Conservation (phyloP, 208 protist species). For the Leishmania arabica region DNA sequence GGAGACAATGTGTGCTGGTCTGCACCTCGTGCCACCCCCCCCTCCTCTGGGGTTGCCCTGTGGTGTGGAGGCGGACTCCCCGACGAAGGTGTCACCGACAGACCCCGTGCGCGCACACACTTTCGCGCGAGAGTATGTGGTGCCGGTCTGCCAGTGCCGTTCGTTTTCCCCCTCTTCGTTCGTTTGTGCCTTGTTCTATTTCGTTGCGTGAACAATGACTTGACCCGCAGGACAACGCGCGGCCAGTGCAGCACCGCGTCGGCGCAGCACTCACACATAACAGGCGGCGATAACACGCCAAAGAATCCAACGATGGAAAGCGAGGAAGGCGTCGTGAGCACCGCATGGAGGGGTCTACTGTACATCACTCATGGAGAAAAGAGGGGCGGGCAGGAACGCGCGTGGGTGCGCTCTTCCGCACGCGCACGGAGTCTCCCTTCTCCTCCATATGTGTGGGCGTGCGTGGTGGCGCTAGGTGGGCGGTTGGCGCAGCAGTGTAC, state of each 20-base stretch:
- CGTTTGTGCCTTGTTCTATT: not conserved
- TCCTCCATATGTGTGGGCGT: not conserved
- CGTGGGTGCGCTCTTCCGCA: not conserved
- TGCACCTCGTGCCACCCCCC: not conserved
- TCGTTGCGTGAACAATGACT: not conserved
- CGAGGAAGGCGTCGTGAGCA: too few species aligned
- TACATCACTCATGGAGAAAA: not conserved
- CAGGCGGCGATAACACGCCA: not conserved
- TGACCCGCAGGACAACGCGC: not conserved
- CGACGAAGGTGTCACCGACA: not conserved
- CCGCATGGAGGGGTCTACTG: not conserved
- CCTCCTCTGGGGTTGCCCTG: not conserved
- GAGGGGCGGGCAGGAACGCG: not conserved
- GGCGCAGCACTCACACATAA: not conserved
- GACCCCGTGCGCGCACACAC: not conserved
- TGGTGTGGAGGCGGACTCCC: not conserved
- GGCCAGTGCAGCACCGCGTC: not conserved
- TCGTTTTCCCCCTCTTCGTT: not conserved
- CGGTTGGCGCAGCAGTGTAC: slow-evolving; percentile 3
- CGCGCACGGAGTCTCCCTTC: not conserved
- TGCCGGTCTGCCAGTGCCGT: not conserved
- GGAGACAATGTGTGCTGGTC: not conserved
- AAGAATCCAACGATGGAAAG: not conserved
- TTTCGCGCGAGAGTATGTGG: not conserved
- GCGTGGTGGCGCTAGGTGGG: slow-evolving; percentile 2